Evolutionary conservation across 2,329 filamentous ascomycete species (phyloP).

Genomic region (Aotearoamyces nothofagi): DNA sequence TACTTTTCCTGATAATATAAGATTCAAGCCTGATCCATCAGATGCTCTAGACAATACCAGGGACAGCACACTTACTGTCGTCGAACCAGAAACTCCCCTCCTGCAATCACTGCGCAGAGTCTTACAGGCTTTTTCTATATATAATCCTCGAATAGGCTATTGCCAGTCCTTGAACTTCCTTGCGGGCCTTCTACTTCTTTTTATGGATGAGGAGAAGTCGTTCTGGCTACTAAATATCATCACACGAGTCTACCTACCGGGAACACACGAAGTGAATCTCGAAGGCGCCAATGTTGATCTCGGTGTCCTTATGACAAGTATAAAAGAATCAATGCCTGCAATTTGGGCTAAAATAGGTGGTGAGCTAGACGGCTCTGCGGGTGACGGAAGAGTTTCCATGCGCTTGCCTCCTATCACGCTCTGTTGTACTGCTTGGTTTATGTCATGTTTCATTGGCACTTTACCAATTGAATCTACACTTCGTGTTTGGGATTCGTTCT

Average conservation of each 20-base stretch:
- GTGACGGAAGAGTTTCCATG: slow-evolving; percentile 19
- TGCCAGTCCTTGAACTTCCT: slow-evolving; percentile 95
- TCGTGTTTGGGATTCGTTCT: slow-evolving; percentile 89
- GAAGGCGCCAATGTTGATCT: slow-evolving; percentile 90
- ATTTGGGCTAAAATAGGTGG: slow-evolving; percentile 82
- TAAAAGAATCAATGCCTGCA: slow-evolving; percentile 67
- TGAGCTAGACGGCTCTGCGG: slow-evolving; percentile 39
- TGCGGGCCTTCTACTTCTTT: slow-evolving; percentile 75
- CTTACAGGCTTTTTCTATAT: slow-evolving; percentile 75
- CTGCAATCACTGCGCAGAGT: slow-evolving; percentile 73
- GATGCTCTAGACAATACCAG: no score
- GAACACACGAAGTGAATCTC: slow-evolving; percentile 79
- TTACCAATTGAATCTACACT: slow-evolving; percentile 83
- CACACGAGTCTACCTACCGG: slow-evolving; percentile 74
- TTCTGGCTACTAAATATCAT: slow-evolving; percentile 93
- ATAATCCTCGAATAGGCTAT: slow-evolving; percentile 86
- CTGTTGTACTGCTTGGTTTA: slow-evolving; percentile 93
- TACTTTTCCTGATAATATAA: slow-evolving; percentile 87
- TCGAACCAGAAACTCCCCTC: slow-evolving; percentile 52
- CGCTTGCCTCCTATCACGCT: slow-evolving; percentile 79
- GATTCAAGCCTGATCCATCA: slow-evolving; percentile 53
- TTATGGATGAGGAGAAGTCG: slow-evolving; percentile 77
- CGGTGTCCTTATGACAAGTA: slow-evolving; percentile 76
- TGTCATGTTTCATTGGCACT: slow-evolving; percentile 91
- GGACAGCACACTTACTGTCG: no score